Evolutionary conservation across 805 yeast species (phyloP).

Genomic region (Candida bentonensis): DNA sequence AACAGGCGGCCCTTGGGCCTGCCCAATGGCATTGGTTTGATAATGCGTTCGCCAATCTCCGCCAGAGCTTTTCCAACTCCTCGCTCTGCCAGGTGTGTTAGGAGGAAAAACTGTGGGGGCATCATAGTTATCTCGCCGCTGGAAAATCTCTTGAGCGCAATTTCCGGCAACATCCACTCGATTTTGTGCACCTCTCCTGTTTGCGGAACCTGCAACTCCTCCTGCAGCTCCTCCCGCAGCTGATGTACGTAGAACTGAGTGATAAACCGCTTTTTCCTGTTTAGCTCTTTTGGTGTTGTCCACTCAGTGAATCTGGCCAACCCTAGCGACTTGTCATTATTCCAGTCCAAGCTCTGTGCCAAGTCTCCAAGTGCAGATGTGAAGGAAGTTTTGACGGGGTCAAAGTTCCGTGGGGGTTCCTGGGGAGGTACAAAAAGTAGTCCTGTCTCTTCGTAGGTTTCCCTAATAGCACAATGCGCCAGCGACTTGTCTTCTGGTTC

Average conservation of each 20-base stretch:
- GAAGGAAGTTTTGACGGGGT: conserved; percentile 1
- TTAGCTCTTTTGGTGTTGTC: conserved; percentile 17
- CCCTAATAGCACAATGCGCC: conserved; percentile 19
- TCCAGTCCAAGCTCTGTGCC: conserved; percentile 5
- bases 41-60: conserved; percentile 7
- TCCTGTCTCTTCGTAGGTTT: conserved; percentile 22
- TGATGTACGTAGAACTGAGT: conserved; percentile 17
- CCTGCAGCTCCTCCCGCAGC: conserved; percentile 8
- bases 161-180: conserved; percentile 17
- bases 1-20: conserved; percentile 10
- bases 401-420: conserved; percentile 1
- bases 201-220: conserved; percentile 3
- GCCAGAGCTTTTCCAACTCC: conserved; percentile 7
- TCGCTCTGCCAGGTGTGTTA: conserved; percentile 8
- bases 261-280: conserved; percentile 13
- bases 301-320: conserved; percentile 13
- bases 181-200: conserved; percentile 8
- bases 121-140: conserved; percentile 11
- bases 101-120: conserved; percentile 21
- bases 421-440: conserved; percentile 12
- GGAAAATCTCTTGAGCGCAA: conserved; percentile 12
- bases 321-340: conserved; percentile 2
- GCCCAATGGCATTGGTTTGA: conserved; percentile 12
- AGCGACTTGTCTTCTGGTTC: conserved; percentile 15
- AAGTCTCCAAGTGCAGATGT: conserved; percentile 1